Evolutionary conservation across 1,284 basidiomycete species (phyloP).

Genomic region (Malassezia psittaci): DNA sequence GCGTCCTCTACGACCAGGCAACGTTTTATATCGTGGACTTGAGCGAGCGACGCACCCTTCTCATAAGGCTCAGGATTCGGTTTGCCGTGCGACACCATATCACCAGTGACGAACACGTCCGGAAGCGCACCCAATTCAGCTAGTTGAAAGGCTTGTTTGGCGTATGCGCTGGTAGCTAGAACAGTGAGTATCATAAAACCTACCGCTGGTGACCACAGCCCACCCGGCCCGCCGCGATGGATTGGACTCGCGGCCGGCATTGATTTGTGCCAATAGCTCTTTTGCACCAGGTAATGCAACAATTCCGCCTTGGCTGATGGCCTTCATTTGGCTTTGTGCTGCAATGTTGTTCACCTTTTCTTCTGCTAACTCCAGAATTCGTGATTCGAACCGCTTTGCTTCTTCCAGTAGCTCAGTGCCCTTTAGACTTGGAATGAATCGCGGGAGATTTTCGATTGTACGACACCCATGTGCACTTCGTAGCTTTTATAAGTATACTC

Average conservation of each 20-base stretch:
- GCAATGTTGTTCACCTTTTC: conserved; percentile 9
- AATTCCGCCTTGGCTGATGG: conserved; percentile 26
- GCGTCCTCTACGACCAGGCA: conserved; percentile 47
- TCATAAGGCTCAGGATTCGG: conserved; percentile 45
- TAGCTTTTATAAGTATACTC: conserved; percentile 15
- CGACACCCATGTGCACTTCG: conserved; percentile 41
- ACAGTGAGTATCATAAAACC: background rate
- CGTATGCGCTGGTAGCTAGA: conserved; percentile 41
- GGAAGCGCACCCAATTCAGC: conserved; percentile 24
- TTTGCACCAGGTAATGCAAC: conserved; percentile 41
- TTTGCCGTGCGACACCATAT: conserved; percentile 36
- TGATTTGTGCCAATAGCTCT: conserved; percentile 21
- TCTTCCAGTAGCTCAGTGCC: conserved; percentile 28
- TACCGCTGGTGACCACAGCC: conserved; percentile 41
- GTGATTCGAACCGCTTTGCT: conserved; percentile 36
- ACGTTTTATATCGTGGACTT: conserved; percentile 20
- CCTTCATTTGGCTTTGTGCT: conserved; percentile 11
- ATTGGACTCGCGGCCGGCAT: conserved; percentile 2
- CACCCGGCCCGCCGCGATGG: conserved; percentile 29
- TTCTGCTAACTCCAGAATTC: conserved; percentile 38
- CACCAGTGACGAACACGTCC: conserved; percentile 36
- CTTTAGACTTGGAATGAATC: conserved; percentile 35
- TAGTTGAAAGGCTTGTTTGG: conserved; percentile 29
- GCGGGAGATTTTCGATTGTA: conserved; percentile 40
- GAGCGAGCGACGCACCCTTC: conserved; percentile 28